A percentile compares a stretch with the other conserved stretches of the same genome.
phyloP scores from a whole-genome alignment of 2,329 filamentous ascomycete species.

The Dryadomyces sulphureus region DNA sequence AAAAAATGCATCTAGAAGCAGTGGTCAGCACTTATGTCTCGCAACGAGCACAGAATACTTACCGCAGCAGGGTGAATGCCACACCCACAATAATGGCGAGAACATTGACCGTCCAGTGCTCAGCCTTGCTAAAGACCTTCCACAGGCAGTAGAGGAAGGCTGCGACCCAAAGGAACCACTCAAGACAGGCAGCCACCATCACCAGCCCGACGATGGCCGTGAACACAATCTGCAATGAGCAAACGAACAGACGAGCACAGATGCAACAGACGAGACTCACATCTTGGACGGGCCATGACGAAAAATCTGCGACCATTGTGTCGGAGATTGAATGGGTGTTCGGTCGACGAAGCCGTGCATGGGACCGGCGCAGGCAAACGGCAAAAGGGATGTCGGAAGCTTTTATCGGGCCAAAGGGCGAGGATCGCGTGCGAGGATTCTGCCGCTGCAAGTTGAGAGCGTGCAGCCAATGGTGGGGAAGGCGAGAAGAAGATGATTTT shows the following conservation, averaged over 20 bases:
- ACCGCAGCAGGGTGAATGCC: slow-evolving; percentile 65
- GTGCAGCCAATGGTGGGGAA: no score
- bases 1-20: slow-evolving; percentile 54
- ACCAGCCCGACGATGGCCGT: slow-evolving; percentile 65
- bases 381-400: no score
- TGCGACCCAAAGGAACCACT: slow-evolving; percentile 92
- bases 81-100: slow-evolving; percentile 60
- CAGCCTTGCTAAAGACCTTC: slow-evolving; percentile 81
- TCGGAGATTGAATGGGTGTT: neutral
- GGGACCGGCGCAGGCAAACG: no score
- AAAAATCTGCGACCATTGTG: slow-evolving; percentile 26
- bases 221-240: slow-evolving; percentile 74
- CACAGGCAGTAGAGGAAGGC: slow-evolving; percentile 83
- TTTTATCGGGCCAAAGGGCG: no score
- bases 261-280: no score
- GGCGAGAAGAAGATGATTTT: no score
- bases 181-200: slow-evolving; percentile 71
- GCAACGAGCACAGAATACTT: slow-evolving; percentile 16
- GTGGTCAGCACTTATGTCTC: neutral
- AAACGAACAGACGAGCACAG: no score
- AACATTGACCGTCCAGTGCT: slow-evolving; percentile 68
- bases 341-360: neutral
- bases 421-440: no score
- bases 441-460: no score
- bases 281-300: slow-evolving; percentile 36